Evolutionary conservation across 2,329 filamentous ascomycete genomes (phyloP), one percentile per base, ranked within the genome.

Genomic region (Metarhizium rileyi): DNA sequence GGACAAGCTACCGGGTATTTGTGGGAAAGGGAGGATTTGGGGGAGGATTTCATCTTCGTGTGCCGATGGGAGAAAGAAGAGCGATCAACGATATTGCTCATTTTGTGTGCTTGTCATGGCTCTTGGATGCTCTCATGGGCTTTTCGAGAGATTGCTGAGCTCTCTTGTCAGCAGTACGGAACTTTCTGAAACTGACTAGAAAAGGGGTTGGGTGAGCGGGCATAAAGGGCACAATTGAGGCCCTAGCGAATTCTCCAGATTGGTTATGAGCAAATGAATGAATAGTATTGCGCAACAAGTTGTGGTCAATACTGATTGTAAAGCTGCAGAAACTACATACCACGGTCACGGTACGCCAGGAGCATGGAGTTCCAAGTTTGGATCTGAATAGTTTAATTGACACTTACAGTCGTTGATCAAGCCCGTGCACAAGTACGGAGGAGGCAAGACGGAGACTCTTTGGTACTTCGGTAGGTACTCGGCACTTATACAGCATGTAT

Each of bases 191-290:
- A 10, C 20, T 42, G 38, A 25, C 16, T 4, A 25, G 22, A 1
- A 23, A 36, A 9, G 16, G 51, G 23, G 20, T 38, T 18, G 35
- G 10, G 30, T 8, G 38, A 20, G 18, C 25, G 16, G 14, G 25
- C 25, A 42, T 42, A n/a, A 30, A 7, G 49, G 7, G 28, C 28
- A 30, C 28, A 30, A n/a, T n/a, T n/a, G n/a, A n/a, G n/a, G n/a
- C n/a, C 16, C 52, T 25, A 50, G 40, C 54, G 46, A 49, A 53
- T 53, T 38, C 35, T 44, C 18, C 57, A 56, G 56, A 59, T 54
- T 61, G 54, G 56, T 5, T 52, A 61, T 56, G 50, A 51, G 46
- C 33, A 40, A 51, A 48, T 51, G 26, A 27, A 55, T 27, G 53
- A 50, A 43, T 35, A 35, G 49, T 49, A 49, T 52, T 43, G 50